A percentile compares a stretch with the other conserved stretches of the same genome.
phyloP scores from a whole-genome alignment of 1,284 basidiomycete species.

The Xerocomus nothofagi region DNA sequence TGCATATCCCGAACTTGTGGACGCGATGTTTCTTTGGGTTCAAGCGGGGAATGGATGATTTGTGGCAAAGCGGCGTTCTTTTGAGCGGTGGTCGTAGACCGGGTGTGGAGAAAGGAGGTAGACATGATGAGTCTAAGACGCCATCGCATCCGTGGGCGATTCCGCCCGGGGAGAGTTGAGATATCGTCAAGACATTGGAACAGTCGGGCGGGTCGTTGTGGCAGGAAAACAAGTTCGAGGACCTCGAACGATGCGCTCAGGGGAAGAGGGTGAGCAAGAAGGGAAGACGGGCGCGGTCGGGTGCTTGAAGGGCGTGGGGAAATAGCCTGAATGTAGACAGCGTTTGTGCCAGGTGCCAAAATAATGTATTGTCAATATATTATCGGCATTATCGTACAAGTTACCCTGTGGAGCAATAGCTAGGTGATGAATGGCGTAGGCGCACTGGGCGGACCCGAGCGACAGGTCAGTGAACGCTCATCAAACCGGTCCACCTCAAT shows the following conservation, averaged over 20 bases:
- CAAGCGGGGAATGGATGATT: conserved; percentile 92
- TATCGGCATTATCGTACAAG: no score
- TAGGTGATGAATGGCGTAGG: no score
- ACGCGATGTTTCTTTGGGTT: conserved; percentile 91
- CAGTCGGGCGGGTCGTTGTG: conserved; percentile 69
- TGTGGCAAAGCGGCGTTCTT: conserved; percentile 97
- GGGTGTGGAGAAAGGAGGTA: conserved; percentile 92
- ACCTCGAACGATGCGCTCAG: conserved; percentile 34
- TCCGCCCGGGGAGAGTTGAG: conserved; percentile 81
- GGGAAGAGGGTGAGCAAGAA: conserved; percentile 28
- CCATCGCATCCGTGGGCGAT: conserved; percentile 88
- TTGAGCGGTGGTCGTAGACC: conserved; percentile 94
- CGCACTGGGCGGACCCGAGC: no score
- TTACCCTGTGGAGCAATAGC: no score
- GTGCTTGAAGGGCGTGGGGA: background rate
- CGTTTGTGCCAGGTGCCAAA: no score
- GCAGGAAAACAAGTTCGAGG: conserved; percentile 50
- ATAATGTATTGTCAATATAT: no score
- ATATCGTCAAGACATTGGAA: conserved; percentile 68
- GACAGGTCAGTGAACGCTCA: background rate
- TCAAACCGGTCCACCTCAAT: background rate
- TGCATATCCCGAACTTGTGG: conserved; percentile 97
- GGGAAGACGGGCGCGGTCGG: background rate
- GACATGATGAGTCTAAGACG: conserved; percentile 94
- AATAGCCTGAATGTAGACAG: conserved; percentile 13